phyloP scores from a whole-genome alignment of 495 filamentous ascomycete genomes.

The Jackrogersella multiformis region DNA sequence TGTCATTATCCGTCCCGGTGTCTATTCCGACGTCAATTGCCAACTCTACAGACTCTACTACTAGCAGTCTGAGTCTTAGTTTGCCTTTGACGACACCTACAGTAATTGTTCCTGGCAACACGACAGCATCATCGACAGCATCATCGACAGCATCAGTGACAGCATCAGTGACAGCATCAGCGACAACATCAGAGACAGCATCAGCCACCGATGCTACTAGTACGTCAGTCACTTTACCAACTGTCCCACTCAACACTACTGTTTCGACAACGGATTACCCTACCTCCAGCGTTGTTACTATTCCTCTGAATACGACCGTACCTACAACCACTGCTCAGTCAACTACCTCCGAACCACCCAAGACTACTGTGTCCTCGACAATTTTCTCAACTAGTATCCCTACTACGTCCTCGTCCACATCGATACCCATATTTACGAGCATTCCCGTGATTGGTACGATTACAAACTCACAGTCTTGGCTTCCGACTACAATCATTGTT shows the following conservation, averaged over 20 bases:
- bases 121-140: constrained; percentile 16
- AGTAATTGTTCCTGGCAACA: constrained; percentile 12
- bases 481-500: constrained; percentile 56
- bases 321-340: constrained; percentile 22
- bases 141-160: no score
- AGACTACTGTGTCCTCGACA: constrained; percentile 15
- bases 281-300: constrained; percentile 24
- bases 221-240: constrained; percentile 21
- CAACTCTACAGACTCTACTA: constrained; percentile 30
- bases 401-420: constrained; percentile 29
- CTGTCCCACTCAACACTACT: constrained; percentile 33
- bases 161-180: no score
- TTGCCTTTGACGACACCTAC: background rate
- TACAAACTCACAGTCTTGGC: constrained; percentile 52
- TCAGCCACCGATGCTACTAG: constrained; percentile 26
- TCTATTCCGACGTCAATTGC: constrained; percentile 17
- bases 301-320: constrained; percentile 40
- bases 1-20: constrained; percentile 14
- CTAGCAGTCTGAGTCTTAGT: constrained; percentile 16
- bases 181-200: no score
- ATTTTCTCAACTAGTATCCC: constrained; percentile 8
- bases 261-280: constrained; percentile 26
- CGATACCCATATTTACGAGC: constrained; percentile 47
- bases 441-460: constrained; percentile 51
- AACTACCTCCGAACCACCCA: constrained; percentile 21